phyloP scores from a whole-genome alignment of 139 green algal species.

The Ettlia oleoabundans region DNA sequence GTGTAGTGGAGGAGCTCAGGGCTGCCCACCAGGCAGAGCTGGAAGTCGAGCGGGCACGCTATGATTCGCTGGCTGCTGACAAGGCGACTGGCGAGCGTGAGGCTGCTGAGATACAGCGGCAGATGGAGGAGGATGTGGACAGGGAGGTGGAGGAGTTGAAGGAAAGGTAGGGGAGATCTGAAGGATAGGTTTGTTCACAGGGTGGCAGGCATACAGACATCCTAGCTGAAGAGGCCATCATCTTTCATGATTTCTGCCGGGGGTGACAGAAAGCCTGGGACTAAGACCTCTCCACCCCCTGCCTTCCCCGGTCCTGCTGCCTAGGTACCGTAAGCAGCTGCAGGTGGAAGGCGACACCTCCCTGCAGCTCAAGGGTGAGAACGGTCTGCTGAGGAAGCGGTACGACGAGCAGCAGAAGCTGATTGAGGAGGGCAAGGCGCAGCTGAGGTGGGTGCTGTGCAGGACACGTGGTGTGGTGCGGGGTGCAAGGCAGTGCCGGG shows the following conservation, averaged over 20 bases:
- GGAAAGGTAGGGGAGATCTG: constrained; percentile 68
- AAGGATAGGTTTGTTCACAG: no score
- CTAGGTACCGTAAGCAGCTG: constrained; percentile 50
- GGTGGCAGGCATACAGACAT: no score
- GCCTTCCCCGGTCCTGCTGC: no score
- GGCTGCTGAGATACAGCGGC: constrained; percentile 80
- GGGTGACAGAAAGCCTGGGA: no score
- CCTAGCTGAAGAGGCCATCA: no score
- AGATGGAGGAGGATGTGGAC: constrained; percentile 93
- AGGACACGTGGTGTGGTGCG: background rate
- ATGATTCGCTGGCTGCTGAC: constrained; percentile 5
- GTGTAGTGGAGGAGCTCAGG: constrained; percentile 6
- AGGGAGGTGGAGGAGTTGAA: constrained; percentile 92
- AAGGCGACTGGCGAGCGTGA: constrained; percentile 43
- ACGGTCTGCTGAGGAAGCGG: constrained; percentile 95
- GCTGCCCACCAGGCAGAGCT: constrained; percentile 49
- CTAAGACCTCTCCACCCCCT: no score
- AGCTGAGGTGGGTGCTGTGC: constrained; percentile 54
- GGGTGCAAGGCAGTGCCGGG: background rate
- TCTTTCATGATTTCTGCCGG: no score
- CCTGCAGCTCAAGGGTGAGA: constrained; percentile 91
- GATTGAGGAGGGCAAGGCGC: constrained; percentile 84
- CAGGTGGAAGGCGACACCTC: constrained; percentile 68
- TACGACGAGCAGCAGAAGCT: constrained; percentile 85
- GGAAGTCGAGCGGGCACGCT: constrained; percentile 76